Evolutionary conservation across 768 basidiomycete species (phyloP), one percentile per base, ranked within the genome.

Genomic region (Nevesoporus exiguus): DNA sequence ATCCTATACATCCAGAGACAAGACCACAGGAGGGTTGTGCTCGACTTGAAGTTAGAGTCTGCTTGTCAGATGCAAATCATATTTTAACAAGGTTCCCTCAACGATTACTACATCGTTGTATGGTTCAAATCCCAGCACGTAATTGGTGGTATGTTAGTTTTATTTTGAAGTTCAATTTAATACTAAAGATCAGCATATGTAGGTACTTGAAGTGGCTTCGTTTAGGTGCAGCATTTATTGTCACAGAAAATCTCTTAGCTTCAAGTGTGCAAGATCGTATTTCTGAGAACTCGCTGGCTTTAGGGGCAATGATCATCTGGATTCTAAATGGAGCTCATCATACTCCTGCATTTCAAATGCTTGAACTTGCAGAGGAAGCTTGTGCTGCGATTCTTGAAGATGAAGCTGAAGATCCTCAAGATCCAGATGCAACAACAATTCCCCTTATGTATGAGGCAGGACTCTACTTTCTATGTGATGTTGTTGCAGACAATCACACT

Each of bases 381-480:
- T 47, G 46, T 49, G 34, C 53, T 2, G 30, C 44, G 8, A 19
- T 48, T 9, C 4, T 40, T 6, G 6, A 21, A 3, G 29, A 47
- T 8, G 11, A 7, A 2, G 11, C 47, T 2, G 42, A 22, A 0
- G 43, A 56, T 21, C 37, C 47, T 0, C 4, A 41, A 1, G 58
- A 59, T 31, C 37, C 17, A 0, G 27, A 56, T 27, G 43, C 43
- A 0, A 0, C 19, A 7, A 47, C 42, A 0, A 3, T 3, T 0
- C 54, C 58, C 0, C 42, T 59, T 1, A 59, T 59, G 58, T 52
- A 49, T 47, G 47, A 56, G 0, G 54, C 50, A 9, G 54, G 58
- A 0, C 10, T 37, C 0, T 59, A 59, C 24, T 59, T 44, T 15
- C 8, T 44, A 5, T 44, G 43, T 19, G 43, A 44, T 22, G 19